Conservation (phyloP, 2,329 filamentous ascomycete species). For the Exophiala alcalophila region DNA sequence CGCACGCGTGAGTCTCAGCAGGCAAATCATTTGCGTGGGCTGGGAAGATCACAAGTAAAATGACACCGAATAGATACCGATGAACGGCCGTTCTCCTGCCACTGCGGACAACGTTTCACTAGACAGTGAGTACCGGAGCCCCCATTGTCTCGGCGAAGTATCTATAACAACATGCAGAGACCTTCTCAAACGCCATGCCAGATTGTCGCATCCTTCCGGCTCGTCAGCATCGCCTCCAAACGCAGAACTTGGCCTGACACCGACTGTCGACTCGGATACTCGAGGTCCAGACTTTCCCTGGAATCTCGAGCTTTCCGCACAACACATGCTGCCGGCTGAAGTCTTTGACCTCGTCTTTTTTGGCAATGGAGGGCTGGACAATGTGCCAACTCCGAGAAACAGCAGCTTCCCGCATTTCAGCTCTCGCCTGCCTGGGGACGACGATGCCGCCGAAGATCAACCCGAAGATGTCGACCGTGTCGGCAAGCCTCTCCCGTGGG, state of each 20-base stretch:
- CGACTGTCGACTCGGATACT: too few relatives aligned
- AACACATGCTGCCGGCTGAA: conserved; percentile 56
- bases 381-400: not conserved
- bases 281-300: conserved; percentile 7
- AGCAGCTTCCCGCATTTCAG: conserved; percentile 12
- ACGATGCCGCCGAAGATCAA: conserved; percentile 11
- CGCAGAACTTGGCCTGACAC: not conserved
- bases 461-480: not conserved
- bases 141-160: not conserved
- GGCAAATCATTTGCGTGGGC: too few relatives aligned
- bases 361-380: conserved; percentile 45
- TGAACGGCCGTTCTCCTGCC: conserved; percentile 36
- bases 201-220: conserved; percentile 12
- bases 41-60: conserved; percentile 11
- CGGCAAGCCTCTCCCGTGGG: conserved; percentile 6
- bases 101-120: conserved; percentile 34
- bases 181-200: conserved; percentile 24
- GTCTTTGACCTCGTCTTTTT: conserved; percentile 56
- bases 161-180: conserved; percentile 15
- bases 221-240: not conserved
- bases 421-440: conserved; percentile 5
- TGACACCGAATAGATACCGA: conserved; percentile 33
- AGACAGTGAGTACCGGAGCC: conserved; percentile 31
- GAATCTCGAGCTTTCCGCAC: conserved; percentile 37
- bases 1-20: conserved; percentile 23